phyloP scores from a whole-genome alignment of 2,329 filamentous ascomycete genomes.

The Huntiella decipiens region DNA sequence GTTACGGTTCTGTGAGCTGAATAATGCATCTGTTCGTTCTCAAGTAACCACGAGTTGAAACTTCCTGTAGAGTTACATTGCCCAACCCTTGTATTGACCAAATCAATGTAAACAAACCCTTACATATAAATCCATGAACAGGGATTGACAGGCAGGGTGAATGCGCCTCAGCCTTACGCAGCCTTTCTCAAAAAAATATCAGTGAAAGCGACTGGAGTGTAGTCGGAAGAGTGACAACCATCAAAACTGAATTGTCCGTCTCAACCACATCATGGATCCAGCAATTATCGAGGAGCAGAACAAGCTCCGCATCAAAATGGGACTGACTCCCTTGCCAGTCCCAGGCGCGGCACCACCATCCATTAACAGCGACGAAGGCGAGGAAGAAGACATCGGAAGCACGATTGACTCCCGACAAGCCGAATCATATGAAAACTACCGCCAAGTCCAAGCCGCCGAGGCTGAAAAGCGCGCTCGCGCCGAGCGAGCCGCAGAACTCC shows the following conservation, averaged over 20 bases:
- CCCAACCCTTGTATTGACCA: no score
- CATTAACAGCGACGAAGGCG: conserved; percentile 13
- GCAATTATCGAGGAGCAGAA: conserved; percentile 85
- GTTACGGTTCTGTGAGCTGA: no score
- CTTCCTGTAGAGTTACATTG: no score
- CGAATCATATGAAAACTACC: conserved; percentile 54
- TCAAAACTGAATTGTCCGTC: neutral
- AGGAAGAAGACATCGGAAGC: conserved; percentile 44
- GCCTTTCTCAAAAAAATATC: neutral
- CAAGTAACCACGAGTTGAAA: no score
- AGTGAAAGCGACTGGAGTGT: neutral
- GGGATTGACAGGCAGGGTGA: no score
- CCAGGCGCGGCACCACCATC: conserved; percentile 37
- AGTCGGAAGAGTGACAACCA: neutral
- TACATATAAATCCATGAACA: no score
- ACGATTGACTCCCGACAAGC: conserved; percentile 70
- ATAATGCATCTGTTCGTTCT: no score
- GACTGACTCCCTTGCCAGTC: conserved; percentile 75
- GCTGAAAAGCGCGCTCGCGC: conserved; percentile 60
- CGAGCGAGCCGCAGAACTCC: conserved; percentile 62
- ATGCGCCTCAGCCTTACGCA: neutral
- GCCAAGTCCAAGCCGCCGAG: conserved; percentile 47
- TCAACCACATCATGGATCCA: conserved; percentile 32
- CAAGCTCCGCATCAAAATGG: conserved; percentile 72
- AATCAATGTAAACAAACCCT: no score